Base-by-base conservation (phyloP, 352 stramenopile species). In the Phytopythium kandeliae region DNA sequence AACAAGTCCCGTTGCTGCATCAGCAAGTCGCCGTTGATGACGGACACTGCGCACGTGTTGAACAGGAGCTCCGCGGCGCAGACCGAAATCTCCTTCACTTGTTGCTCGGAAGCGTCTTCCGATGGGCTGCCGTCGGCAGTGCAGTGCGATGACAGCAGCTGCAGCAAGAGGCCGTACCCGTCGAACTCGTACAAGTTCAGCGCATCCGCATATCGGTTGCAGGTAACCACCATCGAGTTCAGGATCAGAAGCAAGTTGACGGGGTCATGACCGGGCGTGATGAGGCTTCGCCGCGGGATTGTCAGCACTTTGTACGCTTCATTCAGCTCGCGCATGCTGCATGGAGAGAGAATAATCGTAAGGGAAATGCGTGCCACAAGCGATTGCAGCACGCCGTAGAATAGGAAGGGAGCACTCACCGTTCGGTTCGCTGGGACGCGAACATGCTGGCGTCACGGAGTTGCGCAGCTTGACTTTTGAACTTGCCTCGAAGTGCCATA, bases 271-370 rank as follows among this genome's bases (percentile, higher is more conserved):
- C 82, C 77, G 42, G 62, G 48, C 17, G 71, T 83, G 21, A 95
- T 65, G 15, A 93, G 62, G 2, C 74, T 92, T 36, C 66, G 48
- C 25, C 85, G 67, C 53, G 80, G 82, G 28, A 64, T 82, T 12
- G 77, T 90, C 21, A 93, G 56, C 21, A 95, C 63, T 35, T 57
- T 59, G 54, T 87, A 92, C 0, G 78, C 79, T 51, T 89, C 76
- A 45, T 69, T 60, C 19, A 92, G 57, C n/a, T 59, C 47, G 19
- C 56, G 43, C 22, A 92, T 37, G 4, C 68, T 78, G 35, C 44
- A 60, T 37, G 22, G 1, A 51, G 9, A 58, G 12, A 24, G 16
- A 52, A 11, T 42, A 51, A 59, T 38, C 13, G 45, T 51, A 12
- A 51, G 28, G 26, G 9, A 26, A 28, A 7, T 26, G 5, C 4